Conservation (phyloP, 805 yeast species). For the Candida peoriensis region DNA sequence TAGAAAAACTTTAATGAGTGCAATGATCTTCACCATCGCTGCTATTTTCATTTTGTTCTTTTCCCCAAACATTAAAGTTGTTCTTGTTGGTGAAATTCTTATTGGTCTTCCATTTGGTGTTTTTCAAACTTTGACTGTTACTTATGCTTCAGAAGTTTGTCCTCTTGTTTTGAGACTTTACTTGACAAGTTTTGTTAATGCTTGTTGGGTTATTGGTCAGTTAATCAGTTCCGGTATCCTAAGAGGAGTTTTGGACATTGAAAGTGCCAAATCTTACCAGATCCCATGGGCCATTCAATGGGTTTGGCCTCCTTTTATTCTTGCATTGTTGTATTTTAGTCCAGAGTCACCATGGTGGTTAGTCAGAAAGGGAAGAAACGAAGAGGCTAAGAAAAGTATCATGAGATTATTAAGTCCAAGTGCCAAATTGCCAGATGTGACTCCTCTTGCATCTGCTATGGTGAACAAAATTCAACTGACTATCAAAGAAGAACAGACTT, state of each 20-base stretch:
- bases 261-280: constrained; percentile 26
- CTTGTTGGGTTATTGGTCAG: constrained; percentile 37
- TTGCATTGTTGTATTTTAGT: constrained; percentile 29
- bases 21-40: constrained; percentile 26
- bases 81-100: constrained; percentile 37
- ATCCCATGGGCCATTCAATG: constrained; percentile 31
- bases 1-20: constrained; percentile 28
- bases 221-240: constrained; percentile 30
- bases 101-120: constrained; percentile 41
- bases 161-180: constrained; percentile 38
- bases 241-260: constrained; percentile 15
- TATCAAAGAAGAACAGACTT: constrained; percentile 22
- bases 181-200: constrained; percentile 36
- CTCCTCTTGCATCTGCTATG: constrained; percentile 26
- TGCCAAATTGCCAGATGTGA: constrained; percentile 12
- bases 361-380: constrained; percentile 29
- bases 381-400: constrained; percentile 30
- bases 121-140: constrained; percentile 33
- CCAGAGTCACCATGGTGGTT: constrained; percentile 48
- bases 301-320: constrained; percentile 25
- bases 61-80: constrained; percentile 30
- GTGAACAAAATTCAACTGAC: constrained; percentile 30
- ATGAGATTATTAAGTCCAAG: constrained; percentile 16
- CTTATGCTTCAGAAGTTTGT: constrained; percentile 40
- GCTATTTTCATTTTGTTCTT: constrained; percentile 38